Base-by-base conservation (phyloP, 2,329 filamentous ascomycete genomes). In the Cytospora mali region DNA sequence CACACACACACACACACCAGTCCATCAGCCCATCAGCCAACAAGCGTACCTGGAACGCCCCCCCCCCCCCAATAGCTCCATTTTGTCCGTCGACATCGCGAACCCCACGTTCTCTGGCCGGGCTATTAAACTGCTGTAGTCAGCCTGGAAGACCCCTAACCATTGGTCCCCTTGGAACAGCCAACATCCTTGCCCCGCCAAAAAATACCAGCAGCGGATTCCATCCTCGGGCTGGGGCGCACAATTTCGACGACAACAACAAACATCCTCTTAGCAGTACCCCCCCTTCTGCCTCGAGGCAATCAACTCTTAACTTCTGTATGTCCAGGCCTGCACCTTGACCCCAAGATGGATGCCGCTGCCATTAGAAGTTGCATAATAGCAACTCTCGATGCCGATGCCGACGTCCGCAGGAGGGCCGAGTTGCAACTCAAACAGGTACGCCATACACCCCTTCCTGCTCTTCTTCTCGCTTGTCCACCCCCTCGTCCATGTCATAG, bases 381-480 rank as follows among this genome's bases (percentile, higher is more conserved):
- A 75, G 87, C 88, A 74, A 93, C 89, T 69, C 86, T 93, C 76
- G 87, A 89, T 73, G 77, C 88, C 69, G 88, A 92, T 77, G 84
- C 88, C 72, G 89, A 92, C 73, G 85, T 85, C 75, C 85, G 91
- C 77, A 86, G 89, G 74, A 84, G 88, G 76, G 90, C 90, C 75
- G 91, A 95, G 81, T 79, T 89, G 70, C 89, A 94, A 77, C 83
- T 95, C 71, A 93, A 93, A 82, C 84, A 88, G 81, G 91, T 94
- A 82, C 75, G 87, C 72, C 52, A 64, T 4, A 39, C 35, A 39
- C 35, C 16, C 9, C 35, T 18, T 39, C 31, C 10, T 13, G 9
- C 10, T 33, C 5, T 11, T 13, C 31, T 13, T 33, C 31, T 6
- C 33, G 13, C 33, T 14, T n/a, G n/a, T n/a, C 33, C 13, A 35